Conservation (phyloP, 495 filamentous ascomycete genomes). For the Aspergillus heteromorphus region DNA sequence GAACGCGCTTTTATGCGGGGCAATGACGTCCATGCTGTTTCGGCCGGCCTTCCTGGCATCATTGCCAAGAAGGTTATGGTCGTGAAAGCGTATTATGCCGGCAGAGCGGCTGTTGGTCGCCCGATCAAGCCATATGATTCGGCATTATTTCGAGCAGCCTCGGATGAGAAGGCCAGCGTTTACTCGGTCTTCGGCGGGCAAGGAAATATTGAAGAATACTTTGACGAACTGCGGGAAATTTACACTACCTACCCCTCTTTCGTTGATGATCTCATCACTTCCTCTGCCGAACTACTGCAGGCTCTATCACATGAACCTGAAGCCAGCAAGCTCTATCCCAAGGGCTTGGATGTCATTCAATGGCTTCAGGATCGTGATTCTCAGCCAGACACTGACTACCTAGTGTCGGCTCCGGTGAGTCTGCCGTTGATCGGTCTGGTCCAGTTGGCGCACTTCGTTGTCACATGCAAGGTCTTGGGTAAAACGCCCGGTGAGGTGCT, state of each 20-base stretch:
- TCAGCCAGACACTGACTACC: slow-evolving; percentile 90
- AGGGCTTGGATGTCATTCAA: slow-evolving; percentile 86
- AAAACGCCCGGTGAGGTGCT: slow-evolving; percentile 79
- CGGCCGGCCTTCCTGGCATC: slow-evolving; percentile 79
- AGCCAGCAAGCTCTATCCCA: slow-evolving; percentile 90
- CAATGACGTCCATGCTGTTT: slow-evolving; percentile 92
- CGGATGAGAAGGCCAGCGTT: slow-evolving; percentile 68
- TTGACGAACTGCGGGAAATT: slow-evolving; percentile 88
- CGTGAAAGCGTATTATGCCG: slow-evolving; percentile 83
- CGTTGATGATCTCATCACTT: slow-evolving; percentile 73
- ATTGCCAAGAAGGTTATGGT: slow-evolving; percentile 82
- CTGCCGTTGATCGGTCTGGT: slow-evolving; percentile 94
- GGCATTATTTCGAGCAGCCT: slow-evolving; percentile 82
- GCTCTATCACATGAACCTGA: slow-evolving; percentile 77
- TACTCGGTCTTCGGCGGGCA: slow-evolving; percentile 98
- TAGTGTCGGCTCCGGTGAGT: slow-evolving; percentile 95
- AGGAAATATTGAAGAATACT: slow-evolving; percentile 99
- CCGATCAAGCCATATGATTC: slow-evolving; percentile 86
- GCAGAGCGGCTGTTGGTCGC: slow-evolving; percentile 73
- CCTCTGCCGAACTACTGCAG: slow-evolving; percentile 76
- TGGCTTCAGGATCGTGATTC: slow-evolving; percentile 85
- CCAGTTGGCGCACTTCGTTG: slow-evolving; percentile 87
- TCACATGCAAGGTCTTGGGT: slow-evolving; percentile 86
- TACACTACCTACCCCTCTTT: slow-evolving; percentile 88
- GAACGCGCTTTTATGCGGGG: slow-evolving; percentile 90